Evolutionary conservation across 768 basidiomycete species (phyloP), one percentile per base, ranked within the genome.

Genomic region (Trametopsis cervina): DNA sequence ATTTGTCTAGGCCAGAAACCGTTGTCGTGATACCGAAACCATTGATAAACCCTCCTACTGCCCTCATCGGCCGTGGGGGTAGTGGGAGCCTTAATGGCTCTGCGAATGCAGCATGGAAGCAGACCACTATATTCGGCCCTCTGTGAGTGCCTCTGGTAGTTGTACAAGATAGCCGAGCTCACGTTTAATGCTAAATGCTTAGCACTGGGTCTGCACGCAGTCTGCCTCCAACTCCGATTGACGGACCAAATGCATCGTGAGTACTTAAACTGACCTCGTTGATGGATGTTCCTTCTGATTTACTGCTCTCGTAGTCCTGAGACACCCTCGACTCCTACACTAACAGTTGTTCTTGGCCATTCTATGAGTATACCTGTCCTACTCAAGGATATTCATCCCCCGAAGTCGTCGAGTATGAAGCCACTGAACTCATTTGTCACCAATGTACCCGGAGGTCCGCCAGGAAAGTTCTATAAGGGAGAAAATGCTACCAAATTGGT

Each of bases 91-190:
- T 10, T 3, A 51, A 22, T 35, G 44, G 44, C 42, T 59, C 63
- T 49, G 47, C 36, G n/a, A 21, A 65, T 3, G 29, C 29, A 33
- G 57, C 60, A 6, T 79, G 76, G 65, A 75, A 67, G 49, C 65
- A 66, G 29, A 69, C 76, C n/a, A 83, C 82, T 1, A 84, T 85
- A 22, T 85, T 85, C 54, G 81, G 80, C 18, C 78, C 80, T 44
- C 59, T 83, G 83, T 83, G 46, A 55, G 81, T 68, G 29, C 47
- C 46, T 49, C 51, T 49, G 17, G 40, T 21, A 4, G 42, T 38
- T 33, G 42, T 56, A 44, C 36, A 44, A 25, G 33, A 25, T n/a
- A 10, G 22, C 27, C 29, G 20, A 13, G 20, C 22, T 40, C 52
- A 47, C 36, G 52, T 25, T 17, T 17, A 25, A 63, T 6, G 61